Evolutionary conservation across 2,329 filamentous ascomycete species (phyloP), one percentile per base, ranked within the genome.

Genomic region (Stagonosporopsis tanaceti): DNA sequence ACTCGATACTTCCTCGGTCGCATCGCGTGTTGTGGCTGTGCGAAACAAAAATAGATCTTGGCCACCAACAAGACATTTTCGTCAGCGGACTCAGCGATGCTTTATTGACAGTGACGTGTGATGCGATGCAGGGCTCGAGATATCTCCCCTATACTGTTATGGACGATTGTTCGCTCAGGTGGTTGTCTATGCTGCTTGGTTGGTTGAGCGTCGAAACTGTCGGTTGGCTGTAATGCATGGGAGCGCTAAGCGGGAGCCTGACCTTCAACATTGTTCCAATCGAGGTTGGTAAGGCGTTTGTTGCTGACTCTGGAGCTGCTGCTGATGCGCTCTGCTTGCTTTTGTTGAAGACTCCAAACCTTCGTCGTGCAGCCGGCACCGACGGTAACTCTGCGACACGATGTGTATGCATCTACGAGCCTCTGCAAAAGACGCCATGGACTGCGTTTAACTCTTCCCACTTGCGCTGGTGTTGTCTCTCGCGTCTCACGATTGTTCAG

Each of bases 1-100:
- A 54, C 34, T 45, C 48, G 50, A 57, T 38, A 38, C 54, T 46
- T 52, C 38, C 41, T 52, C 42, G 48, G 54, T 53, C 54, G 34
- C 54, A 53, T 35, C 42, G 39, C 54, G 48, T 35, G 37, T 53
- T 53, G 54, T 57, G 54, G 54, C 54, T 57, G 54, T 57, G 54
- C 48, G 39, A 22, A 30, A 35, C 45, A 41, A 57, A 57, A 57
- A 57, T 57, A 57, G 54, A 57, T 57, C 35, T 40, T 53, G 50
- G 54, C 54, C 15, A 39, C 30, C 54, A 48, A 57, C 54, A 57
- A 57, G 50, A 52, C 45, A 45, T 50, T 48, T 52, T 53, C 38
- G 54, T 45, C 48, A 50, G 27, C 54, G 27, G 42, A 40, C 44
- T 48, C 38, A 44, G 54, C 48, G 24, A 53, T 34, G 38, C 39